A percentile compares a stretch with the other conserved stretches of the same genome.
Evolutionary conservation across 345 rosid genomes (phyloP).

Genomic region (Populus deltoides): DNA sequence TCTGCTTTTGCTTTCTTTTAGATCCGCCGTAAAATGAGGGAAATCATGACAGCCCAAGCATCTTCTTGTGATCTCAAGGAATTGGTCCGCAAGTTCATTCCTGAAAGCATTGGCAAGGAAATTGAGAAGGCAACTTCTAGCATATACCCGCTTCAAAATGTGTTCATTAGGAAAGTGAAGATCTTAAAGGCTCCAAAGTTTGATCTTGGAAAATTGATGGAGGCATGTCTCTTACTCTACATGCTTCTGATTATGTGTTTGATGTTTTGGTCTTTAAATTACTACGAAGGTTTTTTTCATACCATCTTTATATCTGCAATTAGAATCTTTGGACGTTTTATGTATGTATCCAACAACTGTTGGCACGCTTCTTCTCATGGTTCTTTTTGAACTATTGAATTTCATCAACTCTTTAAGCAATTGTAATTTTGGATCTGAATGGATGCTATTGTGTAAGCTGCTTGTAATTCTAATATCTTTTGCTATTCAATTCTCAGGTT

Average conservation of each 20-base stretch:
- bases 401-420: background rate
- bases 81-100: slow-evolving; percentile 72
- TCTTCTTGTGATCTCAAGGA: slow-evolving; percentile 89
- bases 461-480: background rate
- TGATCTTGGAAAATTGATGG: slow-evolving; percentile 98
- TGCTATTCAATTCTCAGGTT: slow-evolving; percentile 43
- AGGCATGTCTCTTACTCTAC: slow-evolving; percentile 30
- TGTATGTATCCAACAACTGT: background rate
- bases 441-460: background rate
- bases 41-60: slow-evolving; percentile 77
- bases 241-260: background rate
- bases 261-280: too few relatives aligned
- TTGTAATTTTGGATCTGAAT: background rate
- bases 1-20: slow-evolving; percentile 14
- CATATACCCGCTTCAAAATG: slow-evolving; percentile 87
- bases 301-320: background rate
- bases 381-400: background rate
- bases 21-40: slow-evolving; percentile 95
- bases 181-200: slow-evolving; percentile 94
- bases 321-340: background rate
- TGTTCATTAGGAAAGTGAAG: slow-evolving; percentile 86
- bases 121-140: slow-evolving; percentile 80
- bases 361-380: background rate
- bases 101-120: slow-evolving; percentile 81
- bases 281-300: background rate